Evolutionary conservation across 1,139 yeast species (phyloP), one percentile per base, ranked within the genome.

Genomic region (Meyerozyma elateridarum): DNA sequence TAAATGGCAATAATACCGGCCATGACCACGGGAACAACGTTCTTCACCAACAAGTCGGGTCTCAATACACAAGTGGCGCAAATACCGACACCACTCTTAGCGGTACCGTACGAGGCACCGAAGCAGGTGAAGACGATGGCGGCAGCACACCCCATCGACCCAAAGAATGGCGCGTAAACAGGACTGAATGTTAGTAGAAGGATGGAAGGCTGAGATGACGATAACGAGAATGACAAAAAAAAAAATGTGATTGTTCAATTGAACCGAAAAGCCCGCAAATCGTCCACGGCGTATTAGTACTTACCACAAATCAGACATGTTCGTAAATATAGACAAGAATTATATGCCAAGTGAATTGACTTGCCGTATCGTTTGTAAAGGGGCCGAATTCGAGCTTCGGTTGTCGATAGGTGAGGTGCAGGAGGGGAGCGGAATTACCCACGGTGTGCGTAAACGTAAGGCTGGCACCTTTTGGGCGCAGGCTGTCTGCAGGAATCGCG

Each of bases 31-130:
- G 98, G 98, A 45, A 93, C 93, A 55, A 85, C 79, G 63, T 79
- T 82, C 64, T 77, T 84, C 48, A 88, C 94, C 66, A 83, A 76
- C 62, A 87, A 75, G 61, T 91, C 97, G 45, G 98, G 98, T 76
- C 96, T 85, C 61, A 91, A 73, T 42, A 89, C 96, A 66, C 95
- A 85, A 48, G 96, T 88, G 59, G 96, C 98, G 71, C 96, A 88
- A 58, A 93, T 89, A 79, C 99, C 98, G 44, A 91, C 95, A 69
- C 99, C 99, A 26, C 96, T 84, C 70, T 93, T 93, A 56, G 99
- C 99, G 47, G 98, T 93, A 73, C 98, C 99, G 62, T 89, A 88
- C 35, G 97, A 91, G 49, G 99, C 97, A 72, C 99, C 99, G 54
- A 89, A 84, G 64, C 96, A 87, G 62, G 98, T 91, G 77, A 91